Percentiles rank a stretch among this genome's conserved stretches.
Conservation (phyloP, 345 rosid species). For the Punica granatum region DNA sequence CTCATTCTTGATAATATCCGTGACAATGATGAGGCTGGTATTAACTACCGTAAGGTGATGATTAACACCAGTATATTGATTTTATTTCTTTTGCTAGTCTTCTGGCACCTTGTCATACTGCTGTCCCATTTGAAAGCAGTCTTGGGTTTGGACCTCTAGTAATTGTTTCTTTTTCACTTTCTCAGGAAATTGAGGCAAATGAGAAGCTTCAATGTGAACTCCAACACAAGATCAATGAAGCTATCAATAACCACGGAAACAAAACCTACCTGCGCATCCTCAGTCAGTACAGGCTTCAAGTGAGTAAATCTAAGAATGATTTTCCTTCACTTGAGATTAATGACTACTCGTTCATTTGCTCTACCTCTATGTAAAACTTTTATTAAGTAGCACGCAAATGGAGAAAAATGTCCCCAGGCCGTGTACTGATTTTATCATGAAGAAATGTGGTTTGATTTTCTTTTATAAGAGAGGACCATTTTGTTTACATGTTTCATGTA, state of each 20-base stretch:
- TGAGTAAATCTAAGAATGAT: slow-evolving; percentile 25
- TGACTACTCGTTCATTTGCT: no score
- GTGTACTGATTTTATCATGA: background rate
- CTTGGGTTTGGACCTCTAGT: background rate
- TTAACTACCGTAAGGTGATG: slow-evolving; percentile 67
- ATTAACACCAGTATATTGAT: slow-evolving; percentile 6
- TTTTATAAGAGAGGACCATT: background rate
- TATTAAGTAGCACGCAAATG: background rate
- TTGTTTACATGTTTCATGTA: background rate
- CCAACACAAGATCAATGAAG: slow-evolving; percentile 84
- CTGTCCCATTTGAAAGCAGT: background rate
- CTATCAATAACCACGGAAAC: slow-evolving; percentile 63
- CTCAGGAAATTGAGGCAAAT: slow-evolving; percentile 77
- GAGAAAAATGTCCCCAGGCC: background rate
- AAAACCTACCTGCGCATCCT: slow-evolving; percentile 83
- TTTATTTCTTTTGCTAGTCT: slow-evolving; percentile 3
- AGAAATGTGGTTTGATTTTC: background rate
- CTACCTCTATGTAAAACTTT: background rate
- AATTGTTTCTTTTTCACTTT: slow-evolving; percentile 11
- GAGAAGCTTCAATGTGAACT: slow-evolving; percentile 72
- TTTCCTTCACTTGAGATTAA: background rate
- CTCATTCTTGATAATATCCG: slow-evolving; percentile 92
- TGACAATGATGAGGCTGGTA: slow-evolving; percentile 90
- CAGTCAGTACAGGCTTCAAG: slow-evolving; percentile 89
- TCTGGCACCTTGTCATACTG: slow-evolving; percentile 1